Percentiles rank a stretch among this genome's conserved stretches.
phyloP scores from a whole-genome alignment of 1,284 basidiomycete species.

The Naganishia cerealis region DNA sequence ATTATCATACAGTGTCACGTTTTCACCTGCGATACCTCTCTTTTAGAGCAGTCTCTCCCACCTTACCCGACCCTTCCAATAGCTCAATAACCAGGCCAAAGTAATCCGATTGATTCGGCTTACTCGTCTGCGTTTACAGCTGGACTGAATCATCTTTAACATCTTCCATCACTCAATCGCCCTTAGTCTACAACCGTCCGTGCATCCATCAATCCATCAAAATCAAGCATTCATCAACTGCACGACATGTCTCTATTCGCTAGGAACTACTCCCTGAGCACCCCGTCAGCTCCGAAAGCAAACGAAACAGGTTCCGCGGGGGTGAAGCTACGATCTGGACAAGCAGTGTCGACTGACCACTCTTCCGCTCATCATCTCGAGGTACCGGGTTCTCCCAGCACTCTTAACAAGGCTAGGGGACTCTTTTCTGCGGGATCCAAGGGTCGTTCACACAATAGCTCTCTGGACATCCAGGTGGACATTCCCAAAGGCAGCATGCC shows the following conservation, averaged over 20 bases:
- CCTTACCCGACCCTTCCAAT: not conserved
- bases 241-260: constrained; percentile 22
- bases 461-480: constrained; percentile 3
- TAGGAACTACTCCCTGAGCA: constrained; percentile 16
- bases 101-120: constrained; percentile 23
- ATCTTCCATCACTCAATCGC: not conserved
- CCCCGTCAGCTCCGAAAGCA: not conserved
- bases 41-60: not conserved
- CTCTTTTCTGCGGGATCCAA: constrained; percentile 11
- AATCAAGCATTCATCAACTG: not conserved
- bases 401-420: constrained; percentile 7
- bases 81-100: constrained; percentile 25
- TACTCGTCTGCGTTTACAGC: constrained; percentile 21
- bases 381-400: constrained; percentile 1
- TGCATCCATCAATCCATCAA: not conserved
- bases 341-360: not conserved
- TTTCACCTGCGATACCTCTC: not conserved
- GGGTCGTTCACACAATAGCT: not conserved
- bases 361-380: not conserved
- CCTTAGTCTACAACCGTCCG: not conserved
- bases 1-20: not conserved
- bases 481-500: not conserved
- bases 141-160: not conserved
- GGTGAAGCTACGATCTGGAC: not conserved
- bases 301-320: constrained; percentile 7